A percentile compares a stretch with the other conserved stretches of the same genome.
These are phyloP conservation scores for Solanum boliviense DNA, from an alignment of 257 asterid species.

Conservation along the genomic window DNA sequence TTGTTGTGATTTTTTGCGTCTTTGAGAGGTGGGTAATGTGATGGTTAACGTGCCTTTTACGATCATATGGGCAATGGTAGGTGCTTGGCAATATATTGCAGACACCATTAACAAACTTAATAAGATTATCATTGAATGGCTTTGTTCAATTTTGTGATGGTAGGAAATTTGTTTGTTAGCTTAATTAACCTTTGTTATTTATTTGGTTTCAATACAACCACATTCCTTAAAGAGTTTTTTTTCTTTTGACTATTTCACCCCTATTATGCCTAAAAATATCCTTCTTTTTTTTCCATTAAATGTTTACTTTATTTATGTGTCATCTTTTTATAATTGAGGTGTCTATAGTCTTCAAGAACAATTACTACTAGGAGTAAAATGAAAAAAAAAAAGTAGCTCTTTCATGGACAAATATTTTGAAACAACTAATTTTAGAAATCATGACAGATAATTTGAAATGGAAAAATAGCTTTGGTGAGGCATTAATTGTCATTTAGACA, in stretches of 20 bases:
- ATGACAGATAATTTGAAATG: not conserved
- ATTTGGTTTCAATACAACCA: not conserved
- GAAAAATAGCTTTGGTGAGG: not conserved
- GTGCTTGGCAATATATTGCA: not conserved
- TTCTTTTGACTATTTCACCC: not conserved
- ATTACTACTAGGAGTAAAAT: not conserved
- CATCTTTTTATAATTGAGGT: not conserved
- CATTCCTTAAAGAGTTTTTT: not conserved
- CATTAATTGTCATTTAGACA: not conserved
- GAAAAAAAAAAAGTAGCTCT: not conserved
- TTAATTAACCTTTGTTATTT: not conserved
- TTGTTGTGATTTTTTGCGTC: not conserved
- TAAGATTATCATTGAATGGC: not conserved
- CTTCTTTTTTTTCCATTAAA: rapidly evolving
- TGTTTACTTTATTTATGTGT: not conserved
- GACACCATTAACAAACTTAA: not conserved
- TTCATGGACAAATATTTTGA: not conserved
- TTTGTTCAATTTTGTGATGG: not conserved
- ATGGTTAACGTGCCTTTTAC: not conserved
- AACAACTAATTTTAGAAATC: not conserved
- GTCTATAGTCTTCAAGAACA: not conserved
- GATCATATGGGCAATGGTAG: not conserved
- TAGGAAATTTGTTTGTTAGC: not conserved
- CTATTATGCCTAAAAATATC: not conserved
- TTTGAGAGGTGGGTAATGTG: not conserved